phyloP scores from a whole-genome alignment of 768 basidiomycete genomes.

The Mycena epipterygia region DNA sequence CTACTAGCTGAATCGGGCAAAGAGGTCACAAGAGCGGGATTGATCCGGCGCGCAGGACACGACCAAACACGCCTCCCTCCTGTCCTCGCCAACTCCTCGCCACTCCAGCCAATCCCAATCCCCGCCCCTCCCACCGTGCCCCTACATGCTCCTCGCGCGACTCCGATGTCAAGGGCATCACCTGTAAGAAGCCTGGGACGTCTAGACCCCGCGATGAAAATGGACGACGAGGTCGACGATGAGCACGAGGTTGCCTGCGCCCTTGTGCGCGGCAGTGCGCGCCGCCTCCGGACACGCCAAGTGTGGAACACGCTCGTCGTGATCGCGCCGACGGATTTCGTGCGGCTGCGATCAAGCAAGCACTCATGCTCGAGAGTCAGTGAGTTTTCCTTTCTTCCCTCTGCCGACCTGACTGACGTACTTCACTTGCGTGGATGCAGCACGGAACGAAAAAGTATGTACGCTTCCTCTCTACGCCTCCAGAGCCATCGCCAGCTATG shows the following conservation, averaged over 20 bases:
- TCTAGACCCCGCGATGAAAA: conserved; percentile 32
- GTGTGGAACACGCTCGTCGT: conserved; percentile 77
- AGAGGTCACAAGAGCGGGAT: no score
- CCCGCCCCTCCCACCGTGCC: conserved; percentile 6
- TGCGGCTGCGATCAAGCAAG: conserved; percentile 80
- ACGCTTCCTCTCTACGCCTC: no score
- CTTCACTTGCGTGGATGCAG: no score
- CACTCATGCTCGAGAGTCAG: conserved; percentile 91
- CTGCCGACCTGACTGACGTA: conserved; percentile 13
- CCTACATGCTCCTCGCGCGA: conserved; percentile 43
- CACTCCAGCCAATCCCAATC: background rate
- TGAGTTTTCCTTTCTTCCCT: conserved; percentile 52
- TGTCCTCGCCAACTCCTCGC: no score
- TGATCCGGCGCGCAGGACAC: background rate
- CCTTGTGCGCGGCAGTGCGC: conserved; percentile 35
- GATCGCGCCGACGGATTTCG: conserved; percentile 80
- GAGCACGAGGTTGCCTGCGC: conserved; percentile 45
- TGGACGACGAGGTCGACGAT: conserved; percentile 52
- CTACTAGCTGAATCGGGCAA: no score
- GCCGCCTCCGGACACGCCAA: background rate
- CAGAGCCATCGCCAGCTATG: no score
- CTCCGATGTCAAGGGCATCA: conserved; percentile 60
- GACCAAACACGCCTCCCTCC: background rate
- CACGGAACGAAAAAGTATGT: no score
- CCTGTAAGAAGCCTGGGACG: conserved; percentile 61